A percentile compares a stretch with the other conserved stretches of the same genome.
Conservation (phyloP, 805 yeast genomes). For the Priceomyces fermenticarens region DNA sequence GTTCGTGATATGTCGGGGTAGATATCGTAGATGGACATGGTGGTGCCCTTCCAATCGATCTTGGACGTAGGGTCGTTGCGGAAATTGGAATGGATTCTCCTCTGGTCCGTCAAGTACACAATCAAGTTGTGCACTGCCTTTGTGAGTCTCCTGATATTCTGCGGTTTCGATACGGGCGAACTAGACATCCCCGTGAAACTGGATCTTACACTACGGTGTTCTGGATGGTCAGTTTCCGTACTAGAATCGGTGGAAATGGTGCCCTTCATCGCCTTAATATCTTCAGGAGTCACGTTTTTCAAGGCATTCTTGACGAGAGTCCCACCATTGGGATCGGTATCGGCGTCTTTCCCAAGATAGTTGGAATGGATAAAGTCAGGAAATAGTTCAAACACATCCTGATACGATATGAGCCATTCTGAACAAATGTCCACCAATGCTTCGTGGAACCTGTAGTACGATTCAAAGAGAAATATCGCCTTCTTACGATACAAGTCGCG, state of each 20-base stretch:
- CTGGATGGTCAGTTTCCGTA: slow-evolving; percentile 6
- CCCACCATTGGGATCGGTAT: not conserved
- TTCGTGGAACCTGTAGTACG: slow-evolving; percentile 34
- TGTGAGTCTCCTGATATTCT: slow-evolving; percentile 22
- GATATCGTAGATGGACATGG: slow-evolving; percentile 42
- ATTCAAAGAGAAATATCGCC: slow-evolving; percentile 29
- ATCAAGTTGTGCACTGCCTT: slow-evolving; percentile 42
- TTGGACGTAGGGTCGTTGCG: slow-evolving; percentile 23
- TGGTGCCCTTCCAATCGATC: slow-evolving; percentile 46
- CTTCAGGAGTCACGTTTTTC: slow-evolving; percentile 17
- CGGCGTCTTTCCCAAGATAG: slow-evolving; percentile 21
- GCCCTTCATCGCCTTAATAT: slow-evolving; percentile 10
- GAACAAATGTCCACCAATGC: slow-evolving; percentile 38
- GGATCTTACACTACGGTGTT: slow-evolving; percentile 2
- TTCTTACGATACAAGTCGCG: slow-evolving; percentile 35
- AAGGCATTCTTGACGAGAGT: slow-evolving; percentile 11
- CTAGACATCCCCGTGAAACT: not conserved
- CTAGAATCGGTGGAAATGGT: slow-evolving; percentile 9
- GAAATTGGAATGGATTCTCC: slow-evolving; percentile 46
- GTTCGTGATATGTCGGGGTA: slow-evolving; percentile 26
- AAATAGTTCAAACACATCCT: slow-evolving; percentile 32
- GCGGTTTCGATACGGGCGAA: slow-evolving; percentile 12
- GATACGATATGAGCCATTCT: slow-evolving; percentile 38
- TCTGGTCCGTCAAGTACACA: slow-evolving; percentile 49
- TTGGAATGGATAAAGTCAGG: slow-evolving; percentile 27